Base-by-base conservation (phyloP, 495 filamentous ascomycete genomes). In the Aspergillus hancockii region DNA sequence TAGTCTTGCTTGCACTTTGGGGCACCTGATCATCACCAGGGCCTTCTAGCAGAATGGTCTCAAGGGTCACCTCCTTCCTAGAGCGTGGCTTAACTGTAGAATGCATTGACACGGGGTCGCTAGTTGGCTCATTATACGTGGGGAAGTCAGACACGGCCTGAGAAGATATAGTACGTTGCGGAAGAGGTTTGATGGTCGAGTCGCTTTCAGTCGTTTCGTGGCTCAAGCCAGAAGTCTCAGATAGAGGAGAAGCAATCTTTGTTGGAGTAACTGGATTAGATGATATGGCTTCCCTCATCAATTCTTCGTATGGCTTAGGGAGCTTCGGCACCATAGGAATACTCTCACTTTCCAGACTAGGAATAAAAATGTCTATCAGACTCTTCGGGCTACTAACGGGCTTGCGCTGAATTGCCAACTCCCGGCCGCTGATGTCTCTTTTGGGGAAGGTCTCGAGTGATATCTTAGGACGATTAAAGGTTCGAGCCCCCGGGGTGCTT, bases 331-430 rank as follows among this genome's bases (percentile, higher is more conserved):
- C 40, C 3, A 45, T 10, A 18, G 59, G 41, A 14, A 43, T 40
- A 21, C 23, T 13, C 13, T 59, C 13, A 30, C 51, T 62, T 16
- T 54, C 32, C 4, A 40, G 23, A 25, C 47, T 55, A 3, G 49
- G 34, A 6, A 49, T 34, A 36, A 53, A 53, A 34, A 62, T 47
- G 13, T 28, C 52, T 23, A 25, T 19, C 19, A 62, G 38, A 18
- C 56, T 62, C n/a, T n/a, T n/a, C n/a, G 56, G 52, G 3, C 43
- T 55, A 16, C 13, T 59, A 12, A 59, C 21, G 12, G 58, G 55
- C 58, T 65, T 65, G 13, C 59, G 59, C 22, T 45, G 38, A 10
- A 62, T 47, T 9, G 58, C 56, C 25, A 51, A 21, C 22, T 66
- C 52, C 16, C 54, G 57, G 18, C 40, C 57, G 25, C 43, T 57